Conservation (phyloP, 192 early-diverging fungal species). For the Phlyctochytrium bullatum region DNA sequence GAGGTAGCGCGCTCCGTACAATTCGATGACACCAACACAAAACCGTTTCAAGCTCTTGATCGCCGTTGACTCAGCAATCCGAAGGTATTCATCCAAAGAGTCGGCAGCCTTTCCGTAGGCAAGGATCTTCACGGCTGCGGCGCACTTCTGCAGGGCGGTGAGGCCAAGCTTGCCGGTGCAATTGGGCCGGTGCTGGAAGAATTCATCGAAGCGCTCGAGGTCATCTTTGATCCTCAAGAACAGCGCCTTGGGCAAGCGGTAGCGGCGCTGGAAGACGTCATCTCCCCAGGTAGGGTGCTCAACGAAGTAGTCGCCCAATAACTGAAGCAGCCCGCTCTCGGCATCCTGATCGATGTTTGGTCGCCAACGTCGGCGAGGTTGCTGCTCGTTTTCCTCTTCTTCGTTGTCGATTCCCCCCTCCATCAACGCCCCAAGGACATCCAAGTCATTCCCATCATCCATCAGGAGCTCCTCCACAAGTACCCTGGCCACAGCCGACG, state of each 20-base stretch:
- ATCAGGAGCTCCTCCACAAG: too few relatives aligned
- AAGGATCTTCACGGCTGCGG: constrained; percentile 17
- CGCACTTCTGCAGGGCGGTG: constrained; percentile 12
- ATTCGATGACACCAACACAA: not conserved
- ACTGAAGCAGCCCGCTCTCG: not conserved
- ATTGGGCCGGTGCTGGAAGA: not conserved
- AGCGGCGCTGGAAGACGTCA: not conserved
- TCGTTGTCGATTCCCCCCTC: too few relatives aligned
- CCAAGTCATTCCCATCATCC: too few relatives aligned
- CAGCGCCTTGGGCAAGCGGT: not conserved
- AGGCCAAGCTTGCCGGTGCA: constrained; percentile 4
- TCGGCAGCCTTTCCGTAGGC: constrained; percentile 18
- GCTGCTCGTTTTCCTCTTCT: too few relatives aligned
- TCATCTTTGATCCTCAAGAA: not conserved
- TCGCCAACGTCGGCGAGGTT: too few relatives aligned
- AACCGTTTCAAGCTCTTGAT: constrained; percentile 29
- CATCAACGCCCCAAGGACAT: too few relatives aligned
- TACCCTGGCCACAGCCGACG: too few relatives aligned
- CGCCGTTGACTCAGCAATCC: constrained; percentile 31
- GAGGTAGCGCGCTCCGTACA: constrained; percentile 3
- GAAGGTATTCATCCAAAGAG: constrained; percentile 13
- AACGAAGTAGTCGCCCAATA: constrained; percentile 1
- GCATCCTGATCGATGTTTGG: not conserved
- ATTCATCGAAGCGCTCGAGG: not conserved
- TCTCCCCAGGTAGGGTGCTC: not conserved